These are phyloP conservation scores for Stephanodiscus triporus DNA, from an alignment of 108 stramenopile genomes.

Conservation along the genomic window DNA sequence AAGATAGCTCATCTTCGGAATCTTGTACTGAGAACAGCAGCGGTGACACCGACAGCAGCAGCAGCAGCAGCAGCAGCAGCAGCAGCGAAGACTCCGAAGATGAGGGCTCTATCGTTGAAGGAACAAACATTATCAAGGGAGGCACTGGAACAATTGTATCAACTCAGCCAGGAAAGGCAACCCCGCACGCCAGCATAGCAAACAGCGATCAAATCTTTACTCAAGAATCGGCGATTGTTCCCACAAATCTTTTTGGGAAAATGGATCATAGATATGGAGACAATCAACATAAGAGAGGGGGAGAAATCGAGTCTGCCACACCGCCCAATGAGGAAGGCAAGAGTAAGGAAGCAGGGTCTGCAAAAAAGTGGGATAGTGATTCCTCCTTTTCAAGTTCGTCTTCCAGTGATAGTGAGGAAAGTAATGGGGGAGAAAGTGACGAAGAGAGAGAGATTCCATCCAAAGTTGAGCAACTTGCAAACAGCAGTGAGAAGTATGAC, in stretches of 20 bases:
- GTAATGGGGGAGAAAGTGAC: neutral
- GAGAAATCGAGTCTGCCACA: neutral
- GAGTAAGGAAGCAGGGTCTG: neutral
- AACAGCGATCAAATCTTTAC: conserved; percentile 5
- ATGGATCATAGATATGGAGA: neutral
- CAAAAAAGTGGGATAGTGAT: neutral
- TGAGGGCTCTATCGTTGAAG: neutral
- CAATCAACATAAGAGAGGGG: conserved; percentile 1
- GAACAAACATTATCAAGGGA: neutral
- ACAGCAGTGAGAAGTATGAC: neutral
- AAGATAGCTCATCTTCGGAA: neutral
- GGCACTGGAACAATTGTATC: neutral
- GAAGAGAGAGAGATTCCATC: neutral
- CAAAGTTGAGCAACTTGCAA: neutral
- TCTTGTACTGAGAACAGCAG: neutral
- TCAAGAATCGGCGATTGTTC: conserved; percentile 7
- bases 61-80: conserved; percentile 9
- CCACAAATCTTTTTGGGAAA: conserved; percentile 3
- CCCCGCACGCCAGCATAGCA: neutral
- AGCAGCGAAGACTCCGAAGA: neutral
- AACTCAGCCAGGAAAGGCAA: neutral
- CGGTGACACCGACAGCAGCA: neutral
- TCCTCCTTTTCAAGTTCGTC: conserved; percentile 13
- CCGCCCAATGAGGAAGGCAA: neutral
- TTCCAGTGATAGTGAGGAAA: conserved; percentile 16